Conservation (phyloP, 2,329 filamentous ascomycete genomes). For the Colletotrichum ledebouriae region DNA sequence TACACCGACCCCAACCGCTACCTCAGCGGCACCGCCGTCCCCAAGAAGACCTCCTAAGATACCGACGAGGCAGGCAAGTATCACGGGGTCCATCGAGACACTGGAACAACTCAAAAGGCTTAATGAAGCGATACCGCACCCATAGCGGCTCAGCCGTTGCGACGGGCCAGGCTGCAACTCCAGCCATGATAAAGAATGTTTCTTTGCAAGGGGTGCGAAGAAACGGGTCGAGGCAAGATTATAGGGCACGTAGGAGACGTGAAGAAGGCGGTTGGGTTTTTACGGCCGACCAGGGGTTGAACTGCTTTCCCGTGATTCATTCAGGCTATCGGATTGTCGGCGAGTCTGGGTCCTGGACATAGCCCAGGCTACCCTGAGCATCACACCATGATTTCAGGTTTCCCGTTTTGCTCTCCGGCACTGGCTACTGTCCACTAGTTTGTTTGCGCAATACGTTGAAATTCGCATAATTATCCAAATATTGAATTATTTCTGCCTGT, state of each 20-base stretch:
- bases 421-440: conserved; percentile 35
- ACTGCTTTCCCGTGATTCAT: conserved; percentile 36
- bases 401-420: conserved; percentile 32
- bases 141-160: conserved; percentile 27
- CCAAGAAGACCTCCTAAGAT: conserved; percentile 59
- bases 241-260: conserved; percentile 34
- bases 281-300: conserved; percentile 34
- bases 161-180: conserved; percentile 36
- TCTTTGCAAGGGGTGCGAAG: conserved; percentile 19
- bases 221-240: conserved; percentile 18
- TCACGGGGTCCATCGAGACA: not conserved
- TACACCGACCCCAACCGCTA: conserved; percentile 85
- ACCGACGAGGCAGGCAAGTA: not conserved
- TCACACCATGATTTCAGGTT: conserved; percentile 41
- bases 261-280: conserved; percentile 22
- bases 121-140: conserved; percentile 2
- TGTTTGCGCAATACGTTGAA: conserved; percentile 36
- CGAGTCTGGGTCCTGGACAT: conserved; percentile 37
- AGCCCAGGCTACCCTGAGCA: conserved; percentile 34
- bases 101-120: not conserved
- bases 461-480: conserved; percentile 22
- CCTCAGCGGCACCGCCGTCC: conserved; percentile 68
- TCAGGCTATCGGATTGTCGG: conserved; percentile 42
- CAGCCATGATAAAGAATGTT: conserved; percentile 26
- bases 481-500: not conserved